These are phyloP conservation scores for Physcomitrium patens DNA, from an alignment of 225 moss, liverwort and hornwort species.

Conservation along the genomic window DNA sequence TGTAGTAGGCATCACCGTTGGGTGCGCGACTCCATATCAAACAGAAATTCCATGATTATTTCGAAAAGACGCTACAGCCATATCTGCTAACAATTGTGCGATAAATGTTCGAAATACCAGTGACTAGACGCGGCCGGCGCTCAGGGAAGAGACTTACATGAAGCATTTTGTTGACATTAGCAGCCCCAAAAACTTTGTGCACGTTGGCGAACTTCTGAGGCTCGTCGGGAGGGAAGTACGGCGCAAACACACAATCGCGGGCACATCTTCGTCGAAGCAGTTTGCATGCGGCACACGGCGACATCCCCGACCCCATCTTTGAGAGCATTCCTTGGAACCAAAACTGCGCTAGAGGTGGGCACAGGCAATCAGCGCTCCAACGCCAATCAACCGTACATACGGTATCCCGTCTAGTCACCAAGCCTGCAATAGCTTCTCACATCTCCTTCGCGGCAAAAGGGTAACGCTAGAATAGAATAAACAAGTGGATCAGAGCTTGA, in stretches of 20 bases:
- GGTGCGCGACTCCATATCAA: not conserved
- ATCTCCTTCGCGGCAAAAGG: not conserved
- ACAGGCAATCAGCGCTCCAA: not conserved
- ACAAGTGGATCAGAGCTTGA: not conserved
- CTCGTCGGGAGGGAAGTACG: constrained; percentile 87
- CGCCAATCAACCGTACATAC: constrained; percentile 1
- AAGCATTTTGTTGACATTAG: constrained; percentile 89
- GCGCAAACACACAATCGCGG: constrained; percentile 83
- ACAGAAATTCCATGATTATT: not conserved
- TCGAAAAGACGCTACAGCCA: not conserved
- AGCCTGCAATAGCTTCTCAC: not conserved
- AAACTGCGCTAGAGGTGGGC: not conserved
- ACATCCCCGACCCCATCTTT: constrained; percentile 64
- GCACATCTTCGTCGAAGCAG: constrained; percentile 82
- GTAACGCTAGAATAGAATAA: not conserved
- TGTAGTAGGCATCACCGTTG: not conserved
- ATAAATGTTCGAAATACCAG: not conserved
- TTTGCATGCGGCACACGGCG: constrained; percentile 94
- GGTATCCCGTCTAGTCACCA: not conserved
- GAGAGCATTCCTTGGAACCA: not conserved
- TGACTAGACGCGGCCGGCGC: not conserved
- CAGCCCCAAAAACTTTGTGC: constrained; percentile 91
- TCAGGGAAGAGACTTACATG: constrained; percentile 43
- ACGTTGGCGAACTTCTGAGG: constrained; percentile 94
- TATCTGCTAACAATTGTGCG: not conserved